These are phyloP conservation scores for Kodamaea jinghongensis DNA, from an alignment of 805 yeast species.

Conservation along the genomic window DNA sequence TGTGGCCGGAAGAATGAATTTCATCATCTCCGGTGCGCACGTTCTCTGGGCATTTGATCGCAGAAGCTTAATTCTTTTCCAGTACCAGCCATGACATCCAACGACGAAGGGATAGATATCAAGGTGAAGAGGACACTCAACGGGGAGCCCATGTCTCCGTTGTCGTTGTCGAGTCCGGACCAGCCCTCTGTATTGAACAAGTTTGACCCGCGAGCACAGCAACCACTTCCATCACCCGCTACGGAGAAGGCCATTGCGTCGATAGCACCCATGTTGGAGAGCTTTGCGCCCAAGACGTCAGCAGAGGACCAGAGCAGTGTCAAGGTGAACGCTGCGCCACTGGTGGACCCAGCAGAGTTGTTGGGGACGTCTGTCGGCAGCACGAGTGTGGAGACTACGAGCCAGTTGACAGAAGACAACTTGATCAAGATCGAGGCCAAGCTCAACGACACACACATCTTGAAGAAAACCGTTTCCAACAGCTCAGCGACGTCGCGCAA, in stretches of 20 bases:
- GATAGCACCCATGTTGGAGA: slow-evolving; percentile 74
- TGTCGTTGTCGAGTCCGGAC: slow-evolving; percentile 21
- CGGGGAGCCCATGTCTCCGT: slow-evolving; percentile 35
- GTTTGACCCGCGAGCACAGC: slow-evolving; percentile 3
- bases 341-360: neutral
- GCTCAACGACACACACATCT: slow-evolving; percentile 18
- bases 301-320: slow-evolving; percentile 23
- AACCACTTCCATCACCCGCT: slow-evolving; percentile 25
- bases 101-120: slow-evolving; percentile 1
- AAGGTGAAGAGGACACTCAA: slow-evolving; percentile 8
- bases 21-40: neutral
- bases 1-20: neutral
- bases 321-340: neutral
- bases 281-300: slow-evolving; percentile 69
- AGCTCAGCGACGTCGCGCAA: slow-evolving; percentile 31
- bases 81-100: neutral
- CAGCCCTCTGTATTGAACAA: neutral
- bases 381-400: slow-evolving; percentile 5
- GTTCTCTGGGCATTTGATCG: neutral
- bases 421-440: slow-evolving; percentile 11
- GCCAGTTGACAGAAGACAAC: slow-evolving; percentile 17
- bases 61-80: neutral
- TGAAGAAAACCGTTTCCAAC: slow-evolving; percentile 37
- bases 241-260: slow-evolving; percentile 68
- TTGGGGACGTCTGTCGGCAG: neutral